Base-by-base conservation (phyloP, 352 stramenopile genomes). In the Phytophthora citricola region DNA sequence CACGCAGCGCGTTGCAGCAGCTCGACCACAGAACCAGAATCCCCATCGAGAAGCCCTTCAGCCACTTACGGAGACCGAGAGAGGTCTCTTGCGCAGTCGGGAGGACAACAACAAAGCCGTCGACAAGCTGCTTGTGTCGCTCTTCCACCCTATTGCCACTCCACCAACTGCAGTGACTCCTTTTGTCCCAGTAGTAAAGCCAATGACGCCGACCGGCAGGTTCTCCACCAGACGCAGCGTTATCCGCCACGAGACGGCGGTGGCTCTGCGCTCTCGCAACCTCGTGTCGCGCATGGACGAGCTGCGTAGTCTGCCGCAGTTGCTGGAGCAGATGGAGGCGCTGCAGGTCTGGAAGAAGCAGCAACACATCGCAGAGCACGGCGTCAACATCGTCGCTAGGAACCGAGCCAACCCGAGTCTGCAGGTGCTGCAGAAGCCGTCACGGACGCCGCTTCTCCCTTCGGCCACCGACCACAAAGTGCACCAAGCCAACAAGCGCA, bases 241-340 rank as follows among this genome's bases (percentile, higher is more conserved):
- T 15, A 61, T 91, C 7, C 75, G 79, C 11, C 71, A 87, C 27
- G 78, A 87, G 34, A 79, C 81, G 0, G 78, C 83, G 2, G 61
- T 85, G 2, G 79, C 78, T 15, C 55, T 92, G 11, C 83, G 82
- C 22, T 79, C 69, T 5, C 63, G 77, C 12, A 89, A 85, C 15
- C 56, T 92, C 5, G 66, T 79, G 17, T 82, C 73, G 5, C 75
- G 83, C 9, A 72, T 90, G 41, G 67, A 88, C 14, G 83, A 90
- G 45, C 63, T 92, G 15, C 75, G 83, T 5, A 78, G 67, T 49
- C 55, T 90, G 11, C 83, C 81, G 0, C 69, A 83, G 9, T 68
- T 89, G 7, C 60, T 89, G 22, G 68, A 86, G 45, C 75, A 80
- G 31, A 81, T 90, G 40, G 67, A 81, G 27, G 43, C 70, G 9